These are phyloP conservation scores for Arthroderma sp. DNA, from an alignment of 2,329 filamentous ascomycete genomes.

Conservation along the genomic window DNA sequence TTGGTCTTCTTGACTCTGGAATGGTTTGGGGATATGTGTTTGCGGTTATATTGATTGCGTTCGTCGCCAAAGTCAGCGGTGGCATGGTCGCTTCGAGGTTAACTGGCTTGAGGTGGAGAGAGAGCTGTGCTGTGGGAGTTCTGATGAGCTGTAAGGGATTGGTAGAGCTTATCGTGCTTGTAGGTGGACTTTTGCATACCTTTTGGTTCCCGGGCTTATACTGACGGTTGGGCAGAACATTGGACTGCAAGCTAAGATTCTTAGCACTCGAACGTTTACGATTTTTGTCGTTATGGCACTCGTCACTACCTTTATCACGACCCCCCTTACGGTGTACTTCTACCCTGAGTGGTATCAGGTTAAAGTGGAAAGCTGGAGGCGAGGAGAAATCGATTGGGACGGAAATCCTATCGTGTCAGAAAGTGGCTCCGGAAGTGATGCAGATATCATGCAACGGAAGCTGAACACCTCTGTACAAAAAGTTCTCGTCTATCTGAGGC, in stretches of 20 bases:
- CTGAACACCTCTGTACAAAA: constrained; percentile 43
- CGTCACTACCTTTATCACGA: constrained; percentile 71
- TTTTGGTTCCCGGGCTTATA: background rate
- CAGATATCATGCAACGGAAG: constrained; percentile 34
- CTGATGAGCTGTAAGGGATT: constrained; percentile 96
- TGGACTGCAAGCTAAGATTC: constrained; percentile 67
- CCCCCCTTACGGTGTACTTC: constrained; percentile 57
- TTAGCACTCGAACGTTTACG: constrained; percentile 71
- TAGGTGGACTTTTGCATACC: constrained; percentile 30
- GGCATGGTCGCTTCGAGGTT: constrained; percentile 64
- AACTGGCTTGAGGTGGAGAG: constrained; percentile 74
- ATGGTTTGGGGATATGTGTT: constrained; percentile 84
- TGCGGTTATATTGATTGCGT: constrained; percentile 68
- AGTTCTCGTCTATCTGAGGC: constrained; percentile 65
- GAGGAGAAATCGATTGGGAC: constrained; percentile 85
- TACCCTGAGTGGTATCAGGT: constrained; percentile 68
- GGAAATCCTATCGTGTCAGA: constrained; percentile 38
- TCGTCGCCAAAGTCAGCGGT: constrained; percentile 71
- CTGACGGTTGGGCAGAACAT: constrained; percentile 45
- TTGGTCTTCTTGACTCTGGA: constrained; percentile 69
- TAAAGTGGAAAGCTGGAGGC: constrained; percentile 61
- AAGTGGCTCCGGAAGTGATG: constrained; percentile 32
- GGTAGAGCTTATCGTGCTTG: constrained; percentile 86
- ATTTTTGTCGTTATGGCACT: constrained; percentile 93
- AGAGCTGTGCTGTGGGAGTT: constrained; percentile 74